Percentiles rank a stretch among this genome's conserved stretches.
Conservation (phyloP, 257 asterid genomes). For the Nemophila menziesii region DNA sequence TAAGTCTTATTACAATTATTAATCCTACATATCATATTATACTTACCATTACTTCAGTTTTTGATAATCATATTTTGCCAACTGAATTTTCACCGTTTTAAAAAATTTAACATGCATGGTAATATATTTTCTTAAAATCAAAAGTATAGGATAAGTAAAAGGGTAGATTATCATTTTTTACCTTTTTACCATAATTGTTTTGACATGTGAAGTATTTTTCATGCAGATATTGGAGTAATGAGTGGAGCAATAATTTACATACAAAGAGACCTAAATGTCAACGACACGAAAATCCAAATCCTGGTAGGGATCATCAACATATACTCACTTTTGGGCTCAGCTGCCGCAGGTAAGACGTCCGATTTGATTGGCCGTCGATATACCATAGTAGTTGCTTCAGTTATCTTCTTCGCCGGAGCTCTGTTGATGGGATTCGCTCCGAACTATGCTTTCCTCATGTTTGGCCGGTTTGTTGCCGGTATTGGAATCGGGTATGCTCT, state of each 20-base stretch:
- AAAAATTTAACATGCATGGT: neutral
- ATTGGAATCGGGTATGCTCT: slow-evolving; percentile 87
- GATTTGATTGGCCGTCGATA: slow-evolving; percentile 83
- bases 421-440: slow-evolving; percentile 85
- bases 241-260: slow-evolving; percentile 82
- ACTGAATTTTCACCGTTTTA: too few relatives aligned
- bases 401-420: slow-evolving; percentile 69
- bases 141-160: too few relatives aligned
- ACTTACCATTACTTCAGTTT: too few relatives aligned
- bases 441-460: slow-evolving; percentile 68
- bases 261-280: slow-evolving; percentile 21
- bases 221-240: slow-evolving; percentile 90
- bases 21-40: too few relatives aligned
- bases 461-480: slow-evolving; percentile 75
- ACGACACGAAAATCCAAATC: slow-evolving; percentile 35
- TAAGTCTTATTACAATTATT: slow-evolving; percentile 4
- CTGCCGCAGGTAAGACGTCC: slow-evolving; percentile 82
- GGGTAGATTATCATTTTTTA: too few relatives aligned
- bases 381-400: slow-evolving; percentile 72
- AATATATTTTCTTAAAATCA: neutral
- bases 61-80: too few relatives aligned
- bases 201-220: neutral
- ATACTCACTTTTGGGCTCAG: slow-evolving; percentile 66
- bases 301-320: slow-evolving; percentile 58
- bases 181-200: too few relatives aligned